A percentile compares a stretch with the other conserved stretches of the same genome.
phyloP scores from a whole-genome alignment of 164 flowering plant genomes.

The Malania oleifera region DNA sequence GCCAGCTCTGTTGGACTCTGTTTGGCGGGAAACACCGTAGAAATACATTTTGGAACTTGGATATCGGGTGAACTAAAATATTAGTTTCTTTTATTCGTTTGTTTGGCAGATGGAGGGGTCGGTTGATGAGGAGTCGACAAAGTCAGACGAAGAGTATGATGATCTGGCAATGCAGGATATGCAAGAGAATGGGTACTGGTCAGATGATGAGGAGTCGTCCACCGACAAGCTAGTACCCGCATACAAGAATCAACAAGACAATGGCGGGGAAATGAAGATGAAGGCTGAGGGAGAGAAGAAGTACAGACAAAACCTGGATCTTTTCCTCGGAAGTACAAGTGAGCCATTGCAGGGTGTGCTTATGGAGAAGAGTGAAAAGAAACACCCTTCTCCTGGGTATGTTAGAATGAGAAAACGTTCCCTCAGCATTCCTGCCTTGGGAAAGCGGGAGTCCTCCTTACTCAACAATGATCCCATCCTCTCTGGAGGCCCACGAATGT shows the following conservation, averaged over 20 bases:
- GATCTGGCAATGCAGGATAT: conserved; percentile 90
- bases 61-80: no score
- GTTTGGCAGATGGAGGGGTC: conserved; percentile 72
- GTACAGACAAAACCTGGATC: conserved; percentile 44
- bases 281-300: conserved; percentile 29
- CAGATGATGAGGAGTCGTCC: conserved; percentile 49
- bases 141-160: conserved; percentile 94
- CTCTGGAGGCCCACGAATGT: conserved; percentile 45
- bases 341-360: conserved; percentile 27
- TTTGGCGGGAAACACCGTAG: no score
- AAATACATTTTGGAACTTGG: no score
- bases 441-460: conserved; percentile 47
- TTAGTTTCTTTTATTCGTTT: background rate
- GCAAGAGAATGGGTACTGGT: conserved; percentile 59
- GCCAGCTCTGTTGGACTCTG: no score
- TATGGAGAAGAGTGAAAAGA: conserved; percentile 29
- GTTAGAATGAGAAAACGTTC: conserved; percentile 51
- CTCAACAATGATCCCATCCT: conserved; percentile 39
- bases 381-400: conserved; percentile 20
- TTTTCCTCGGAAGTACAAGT: conserved; percentile 33
- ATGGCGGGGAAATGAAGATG: background rate
- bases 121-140: conserved; percentile 87
- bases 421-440: conserved; percentile 59
- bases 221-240: conserved; percentile 18
- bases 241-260: conserved; percentile 6